Evolutionary conservation across 2,329 filamentous ascomycete genomes (phyloP).

Genomic region (Cladosporium sp.): DNA sequence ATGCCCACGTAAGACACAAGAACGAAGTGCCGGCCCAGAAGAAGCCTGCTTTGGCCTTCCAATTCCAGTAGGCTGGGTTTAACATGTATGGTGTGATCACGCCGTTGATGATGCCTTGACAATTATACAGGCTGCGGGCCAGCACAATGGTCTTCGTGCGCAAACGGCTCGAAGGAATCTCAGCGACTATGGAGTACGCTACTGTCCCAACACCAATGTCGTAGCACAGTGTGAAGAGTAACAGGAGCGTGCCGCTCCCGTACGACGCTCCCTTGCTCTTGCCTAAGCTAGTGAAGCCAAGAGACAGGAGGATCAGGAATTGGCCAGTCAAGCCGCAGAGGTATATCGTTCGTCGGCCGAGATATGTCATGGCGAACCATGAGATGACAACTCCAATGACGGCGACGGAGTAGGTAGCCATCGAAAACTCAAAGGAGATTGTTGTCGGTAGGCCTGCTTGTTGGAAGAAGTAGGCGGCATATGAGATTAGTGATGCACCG

Average conservation of each 20-base stretch:
- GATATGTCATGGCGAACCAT: slow-evolving; percentile 36
- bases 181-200: slow-evolving; percentile 47
- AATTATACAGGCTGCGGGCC: slow-evolving; percentile 28
- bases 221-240: slow-evolving; percentile 79
- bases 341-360: slow-evolving; percentile 40
- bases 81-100: slow-evolving; percentile 31
- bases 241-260: slow-evolving; percentile 25
- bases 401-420: slow-evolving; percentile 31
- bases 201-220: slow-evolving; percentile 86
- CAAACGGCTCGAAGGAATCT: slow-evolving; percentile 31
- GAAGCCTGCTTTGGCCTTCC: slow-evolving; percentile 38
- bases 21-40: slow-evolving; percentile 33
- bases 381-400: slow-evolving; percentile 36
- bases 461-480: slow-evolving; percentile 39
- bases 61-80: slow-evolving; percentile 29
- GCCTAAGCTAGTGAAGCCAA: slow-evolving; percentile 28
- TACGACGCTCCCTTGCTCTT: slow-evolving; percentile 22
- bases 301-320: slow-evolving; percentile 25
- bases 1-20: slow-evolving; percentile 36
- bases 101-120: slow-evolving; percentile 25
- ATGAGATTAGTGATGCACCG: slow-evolving; percentile 36
- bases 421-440: slow-evolving; percentile 24
- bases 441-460: slow-evolving; percentile 36
- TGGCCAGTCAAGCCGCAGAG: slow-evolving; percentile 29
- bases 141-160: slow-evolving; percentile 33